Percentiles rank a stretch among this genome's conserved stretches.
These are phyloP conservation scores for Durotheca rogersii DNA, from an alignment of 495 filamentous ascomycete species.

Conservation along the genomic window DNA sequence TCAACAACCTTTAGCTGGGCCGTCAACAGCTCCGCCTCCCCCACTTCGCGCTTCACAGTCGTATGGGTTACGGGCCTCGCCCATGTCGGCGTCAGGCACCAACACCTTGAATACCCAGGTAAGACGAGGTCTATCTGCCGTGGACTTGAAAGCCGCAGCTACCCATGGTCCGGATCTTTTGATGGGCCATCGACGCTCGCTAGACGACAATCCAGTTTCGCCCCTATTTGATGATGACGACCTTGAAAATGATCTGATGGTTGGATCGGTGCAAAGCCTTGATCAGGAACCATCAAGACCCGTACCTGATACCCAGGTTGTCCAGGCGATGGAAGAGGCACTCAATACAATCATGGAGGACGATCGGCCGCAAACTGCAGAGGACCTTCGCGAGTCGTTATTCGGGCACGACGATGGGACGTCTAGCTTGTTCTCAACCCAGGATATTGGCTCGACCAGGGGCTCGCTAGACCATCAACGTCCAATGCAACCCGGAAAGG, in stretches of 20 bases:
- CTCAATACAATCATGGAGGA: conserved; percentile 94
- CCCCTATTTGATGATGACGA: conserved; percentile 60
- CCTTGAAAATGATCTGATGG: conserved; percentile 51
- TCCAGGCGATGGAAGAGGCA: conserved; percentile 91
- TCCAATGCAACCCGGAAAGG: conserved; percentile 39
- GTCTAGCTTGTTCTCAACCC: conserved; percentile 50
- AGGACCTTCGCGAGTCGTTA: conserved; percentile 60
- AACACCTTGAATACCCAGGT: conserved; percentile 28
- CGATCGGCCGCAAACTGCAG: conserved; percentile 56
- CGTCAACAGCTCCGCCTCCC: conserved; percentile 31
- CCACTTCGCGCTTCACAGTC: conserved; percentile 37
- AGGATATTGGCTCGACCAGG: conserved; percentile 48
- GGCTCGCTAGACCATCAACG: conserved; percentile 58
- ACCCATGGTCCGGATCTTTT: conserved; percentile 39
- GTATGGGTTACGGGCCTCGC: conserved; percentile 39
- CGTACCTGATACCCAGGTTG: conserved; percentile 59
- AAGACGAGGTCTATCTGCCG: conserved; percentile 47
- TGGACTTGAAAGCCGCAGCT: conserved; percentile 41
- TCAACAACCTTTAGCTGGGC: conserved; percentile 26
- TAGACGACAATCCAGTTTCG: conserved; percentile 47
- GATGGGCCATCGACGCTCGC: conserved; percentile 41
- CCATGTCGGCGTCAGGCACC: conserved; percentile 42
- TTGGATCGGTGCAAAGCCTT: conserved; percentile 54
- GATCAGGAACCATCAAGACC: conserved; percentile 45
- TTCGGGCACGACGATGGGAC: conserved; percentile 54